Evolutionary conservation across 306 rosid genomes (phyloP).

Genomic region (Pueraria montana): DNA sequence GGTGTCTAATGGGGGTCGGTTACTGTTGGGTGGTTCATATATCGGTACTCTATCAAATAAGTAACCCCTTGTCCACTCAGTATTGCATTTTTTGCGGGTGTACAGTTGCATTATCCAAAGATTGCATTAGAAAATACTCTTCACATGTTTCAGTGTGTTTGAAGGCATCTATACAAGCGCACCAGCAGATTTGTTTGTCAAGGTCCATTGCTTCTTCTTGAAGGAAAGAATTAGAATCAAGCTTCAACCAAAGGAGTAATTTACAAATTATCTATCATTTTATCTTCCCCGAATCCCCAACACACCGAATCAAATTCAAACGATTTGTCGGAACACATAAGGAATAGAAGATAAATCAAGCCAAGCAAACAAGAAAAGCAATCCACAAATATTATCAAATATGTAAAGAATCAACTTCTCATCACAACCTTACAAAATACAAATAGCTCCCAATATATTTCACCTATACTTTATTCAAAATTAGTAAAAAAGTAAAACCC

Average conservation of each 20-base stretch:
- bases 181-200: constrained; percentile 41
- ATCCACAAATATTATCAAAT: neutral
- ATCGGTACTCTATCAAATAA: too few species aligned
- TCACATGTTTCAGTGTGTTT: constrained; percentile 32
- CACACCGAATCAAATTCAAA: constrained; percentile 32
- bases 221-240: constrained; percentile 54
- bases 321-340: constrained; percentile 18
- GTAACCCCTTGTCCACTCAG: neutral
- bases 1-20: too few species aligned
- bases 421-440: neutral
- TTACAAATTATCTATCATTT: constrained; percentile 42
- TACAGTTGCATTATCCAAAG: too few species aligned
- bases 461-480: constrained; percentile 33
- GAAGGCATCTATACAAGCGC: constrained; percentile 12
- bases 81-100: neutral
- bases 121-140: neutral
- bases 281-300: constrained; percentile 22
- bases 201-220: constrained; percentile 42
- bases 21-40: too few species aligned
- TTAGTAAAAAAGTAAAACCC: constrained; percentile 35
- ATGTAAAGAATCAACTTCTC: constrained; percentile 15
- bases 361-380: constrained; percentile 35
- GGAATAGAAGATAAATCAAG: constrained; percentile 10
- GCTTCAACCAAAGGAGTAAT: constrained; percentile 40
- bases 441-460: constrained; percentile 9